Conservation (phyloP, 2,329 filamentous ascomycete species). For the Neofusicoccum cordaticola region DNA sequence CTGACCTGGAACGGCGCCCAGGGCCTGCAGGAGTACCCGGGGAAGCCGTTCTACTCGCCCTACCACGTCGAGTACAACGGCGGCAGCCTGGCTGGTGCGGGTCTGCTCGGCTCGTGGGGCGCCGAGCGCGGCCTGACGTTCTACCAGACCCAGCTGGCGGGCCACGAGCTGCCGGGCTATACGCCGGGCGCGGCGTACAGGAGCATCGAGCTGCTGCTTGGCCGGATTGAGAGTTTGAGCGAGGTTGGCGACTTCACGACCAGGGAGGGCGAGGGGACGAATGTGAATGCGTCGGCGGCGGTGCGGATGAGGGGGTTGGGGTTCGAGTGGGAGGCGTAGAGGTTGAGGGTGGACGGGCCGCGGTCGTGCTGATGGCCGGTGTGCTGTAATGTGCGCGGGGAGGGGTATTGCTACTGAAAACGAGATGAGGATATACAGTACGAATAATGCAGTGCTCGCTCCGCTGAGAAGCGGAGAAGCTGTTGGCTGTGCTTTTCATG, state of each 20-base stretch:
- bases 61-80: constrained; percentile 44
- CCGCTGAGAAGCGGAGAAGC: too few species aligned
- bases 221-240: constrained; percentile 37
- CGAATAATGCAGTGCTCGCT: too few species aligned
- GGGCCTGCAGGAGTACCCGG: constrained; percentile 45
- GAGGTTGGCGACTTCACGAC: constrained; percentile 35
- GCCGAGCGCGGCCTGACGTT: constrained; percentile 47
- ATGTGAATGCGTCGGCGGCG: neutral
- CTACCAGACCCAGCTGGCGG: constrained; percentile 41
- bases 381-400: too few species aligned
- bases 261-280: constrained; percentile 25
- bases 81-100: constrained; percentile 40
- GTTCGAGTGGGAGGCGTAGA: neutral
- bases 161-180: constrained; percentile 45
- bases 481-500: too few species aligned
- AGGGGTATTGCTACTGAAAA: too few species aligned
- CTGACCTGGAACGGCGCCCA: constrained; percentile 53
- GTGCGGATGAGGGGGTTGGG: too few species aligned
- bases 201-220: constrained; percentile 43
- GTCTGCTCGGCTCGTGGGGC: constrained; percentile 41
- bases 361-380: too few species aligned
- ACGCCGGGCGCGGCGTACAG: constrained; percentile 43
- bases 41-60: constrained; percentile 42
- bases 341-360: too few species aligned
- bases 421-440: too few species aligned